Evolutionary conservation across 1,284 basidiomycete species (phyloP), one percentile per base, ranked within the genome.

Genomic region (Heterobasidion occidentale): DNA sequence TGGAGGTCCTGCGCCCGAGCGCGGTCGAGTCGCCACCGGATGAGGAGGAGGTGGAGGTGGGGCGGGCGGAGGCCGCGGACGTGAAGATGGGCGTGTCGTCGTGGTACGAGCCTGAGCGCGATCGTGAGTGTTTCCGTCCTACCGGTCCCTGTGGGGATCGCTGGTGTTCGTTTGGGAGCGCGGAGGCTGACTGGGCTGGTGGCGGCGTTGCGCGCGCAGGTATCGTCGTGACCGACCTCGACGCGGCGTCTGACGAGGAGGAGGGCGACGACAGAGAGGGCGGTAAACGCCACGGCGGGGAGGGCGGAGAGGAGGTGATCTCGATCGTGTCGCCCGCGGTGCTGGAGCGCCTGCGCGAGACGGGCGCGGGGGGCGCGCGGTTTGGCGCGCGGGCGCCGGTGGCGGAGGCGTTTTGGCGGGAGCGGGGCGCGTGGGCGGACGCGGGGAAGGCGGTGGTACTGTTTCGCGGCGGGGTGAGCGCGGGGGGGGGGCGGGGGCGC

Each of bases 71-170:
- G 14, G 14, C 15, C n/a, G 36, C 68, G 9, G 84, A 87, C 59
- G 69, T 83, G 8, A 77, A 74, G 53, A 89, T 88, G 86, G 80
- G 75, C 57, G 64, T 68, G 3, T 74, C 75, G 11, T 79, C 80
- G 17, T 86, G 83, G 82, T 87, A 85, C 62, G 84, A 89, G 63
- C 76, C 79, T 8, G 85, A 86, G 64, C 83, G 79, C 62, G 81
- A 87, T 65, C 77, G 84, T 86, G 68, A 64, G 83, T 46, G 48
- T 35, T 35, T 47, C 57, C 49, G 11, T 57, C 55, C n/a, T 12
- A 52, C 54, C 17, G 53, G 19, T 27, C 8, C 12, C 7, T 3
- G 38, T 7, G 38, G 12, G 38, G 38, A 11, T 9, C 15, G 38
- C 38, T 9, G 9, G 38, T 15, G 15, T 42, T 9, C 9, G 9